A percentile compares a stretch with the other conserved stretches of the same genome.
Evolutionary conservation across 345 rosid genomes (phyloP).

Genomic region (Pugionium cornutum): DNA sequence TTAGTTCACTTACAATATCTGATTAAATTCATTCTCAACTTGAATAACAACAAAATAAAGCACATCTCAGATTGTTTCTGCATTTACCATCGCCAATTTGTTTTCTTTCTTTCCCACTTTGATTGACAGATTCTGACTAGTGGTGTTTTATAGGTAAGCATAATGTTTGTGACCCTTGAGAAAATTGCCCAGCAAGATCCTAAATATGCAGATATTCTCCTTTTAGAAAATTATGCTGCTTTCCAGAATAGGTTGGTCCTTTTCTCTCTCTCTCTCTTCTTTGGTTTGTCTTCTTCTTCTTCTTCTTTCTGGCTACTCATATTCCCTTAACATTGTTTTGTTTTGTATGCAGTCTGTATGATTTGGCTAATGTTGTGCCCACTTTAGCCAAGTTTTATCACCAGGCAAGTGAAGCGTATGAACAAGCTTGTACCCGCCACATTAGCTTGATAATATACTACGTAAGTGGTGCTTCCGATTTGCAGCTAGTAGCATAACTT

Average conservation of each 20-base stretch:
- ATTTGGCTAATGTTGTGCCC: constrained; percentile 80
- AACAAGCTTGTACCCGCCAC: constrained; percentile 84
- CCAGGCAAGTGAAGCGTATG: constrained; percentile 90
- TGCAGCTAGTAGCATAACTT: neutral
- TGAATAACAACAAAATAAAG: constrained; percentile 1
- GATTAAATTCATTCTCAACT: constrained; percentile 9
- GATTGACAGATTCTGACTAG: constrained; percentile 8
- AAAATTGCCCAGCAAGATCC: constrained; percentile 82
- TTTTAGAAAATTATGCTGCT: constrained; percentile 87
- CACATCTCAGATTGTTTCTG: neutral
- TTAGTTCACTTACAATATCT: constrained; percentile 10
- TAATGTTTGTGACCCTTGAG: constrained; percentile 81
- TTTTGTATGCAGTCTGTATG: constrained; percentile 67
- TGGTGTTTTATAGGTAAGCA: constrained; percentile 73
- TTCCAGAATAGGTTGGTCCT: constrained; percentile 72
- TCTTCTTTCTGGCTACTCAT: neutral
- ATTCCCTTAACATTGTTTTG: constrained; percentile 7
- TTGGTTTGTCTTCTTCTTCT: constrained; percentile 10
- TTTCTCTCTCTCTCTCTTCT: constrained; percentile 1
- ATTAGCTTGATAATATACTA: constrained; percentile 81
- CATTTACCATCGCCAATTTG: neutral
- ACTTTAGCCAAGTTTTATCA: constrained; percentile 86
- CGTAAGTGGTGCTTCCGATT: constrained; percentile 48
- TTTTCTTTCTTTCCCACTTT: neutral
- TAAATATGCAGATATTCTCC: constrained; percentile 76